Base-by-base conservation (phyloP, 352 stramenopile genomes). In the Phytophthora aleatoria region DNA sequence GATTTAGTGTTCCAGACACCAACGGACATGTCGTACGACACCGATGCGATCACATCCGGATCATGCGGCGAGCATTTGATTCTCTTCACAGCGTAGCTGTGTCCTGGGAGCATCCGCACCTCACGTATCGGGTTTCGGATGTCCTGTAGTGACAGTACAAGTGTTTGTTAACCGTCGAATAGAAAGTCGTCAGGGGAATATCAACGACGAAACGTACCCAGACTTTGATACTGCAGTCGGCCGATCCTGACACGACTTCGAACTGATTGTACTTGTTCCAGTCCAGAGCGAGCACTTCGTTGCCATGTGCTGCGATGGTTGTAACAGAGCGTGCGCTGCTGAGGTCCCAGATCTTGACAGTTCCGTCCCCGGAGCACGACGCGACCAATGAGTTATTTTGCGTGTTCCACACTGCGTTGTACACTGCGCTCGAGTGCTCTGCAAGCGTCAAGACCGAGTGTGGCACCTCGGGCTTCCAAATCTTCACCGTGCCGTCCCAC, bases 251-350 rank as follows among this genome's bases (percentile, higher is more conserved):
- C 27, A 94, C 87, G 55, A 97, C 64, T 67, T 96, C 71, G 43
- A 91, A 92, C 50, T 92, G 80, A 49, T 96, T 95, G 77, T 97
- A 97, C 75, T 97, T 97, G 79, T 96, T 96, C 91, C 91, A 97
- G 71, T 97, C 91, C 42, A 95, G 75, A 24, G 85, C 73, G 0
- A 97, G 81, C 42, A 97, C 87, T 52, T 97, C 91, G 39, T 90
- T 90, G 44, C 70, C 64, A 65, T 95, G 87, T 13, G 85, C 87
- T 41, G 66, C 50, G 50, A 96, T 92, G 28, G 80, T 91, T 2
- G 70, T 76, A 27, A 88, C 55, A 0, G 81, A 87, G 0, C 67
- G 76, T 7, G 60, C 74, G 28, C 70, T 71, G 24, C 86, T 87
- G 5, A 94, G 64, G 38, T 96, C 87, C 85, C 86, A 96, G 47